Base-by-base conservation (phyloP, 1,139 yeast genomes). In the Waltiozyma sp. region DNA sequence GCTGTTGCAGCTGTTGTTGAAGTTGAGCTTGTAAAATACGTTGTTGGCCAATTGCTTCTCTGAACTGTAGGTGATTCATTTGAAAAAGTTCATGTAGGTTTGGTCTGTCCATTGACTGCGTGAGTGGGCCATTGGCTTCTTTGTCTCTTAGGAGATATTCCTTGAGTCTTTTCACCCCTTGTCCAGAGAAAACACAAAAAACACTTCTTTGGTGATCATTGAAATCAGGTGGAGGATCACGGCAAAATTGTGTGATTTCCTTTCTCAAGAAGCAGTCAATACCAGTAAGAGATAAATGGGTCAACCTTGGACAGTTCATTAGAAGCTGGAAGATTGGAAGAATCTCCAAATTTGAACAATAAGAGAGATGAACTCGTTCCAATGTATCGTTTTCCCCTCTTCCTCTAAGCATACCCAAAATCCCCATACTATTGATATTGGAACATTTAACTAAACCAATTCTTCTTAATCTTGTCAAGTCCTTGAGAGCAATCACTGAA, bases 141-240 rank as follows among this genome's bases (percentile, higher is more conserved):
- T 26, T 10, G n/a, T 26, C 9, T 31, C 14, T n/a, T n/a, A n/a
- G 16, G 18, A 86, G 68, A 55, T 80, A 80, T 40, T 74, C 75
- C 48, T 95, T 73, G 49, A 87, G 69, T 47, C 74, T 75, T 43
- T 68, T 74, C 16, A 91, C 96, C 4, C 97, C 97, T 49, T 75
- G 78, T 1, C 97, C 97, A 35, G 94, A 82, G 57, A 88, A 91
- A 10, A 91, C 98, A 64, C 98, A 91, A 56, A 91, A 91, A 42
- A 86, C 74, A 18, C 82, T 75, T 52, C 81, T 81, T 62, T 91
- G 98, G 54, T 82, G 84, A 46, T 81, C 88, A 46, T 84, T 88
- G 59, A 91, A 89, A 56, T 89, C 97, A 14, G 86, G 77, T 3
- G 98, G 98, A 2, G 97, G 94, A n/a, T 82, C 85, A 33, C 98